Evolutionary conservation across 139 green algal species (phyloP), one percentile per base, ranked within the genome.

Genomic region (Closterium sp.): DNA sequence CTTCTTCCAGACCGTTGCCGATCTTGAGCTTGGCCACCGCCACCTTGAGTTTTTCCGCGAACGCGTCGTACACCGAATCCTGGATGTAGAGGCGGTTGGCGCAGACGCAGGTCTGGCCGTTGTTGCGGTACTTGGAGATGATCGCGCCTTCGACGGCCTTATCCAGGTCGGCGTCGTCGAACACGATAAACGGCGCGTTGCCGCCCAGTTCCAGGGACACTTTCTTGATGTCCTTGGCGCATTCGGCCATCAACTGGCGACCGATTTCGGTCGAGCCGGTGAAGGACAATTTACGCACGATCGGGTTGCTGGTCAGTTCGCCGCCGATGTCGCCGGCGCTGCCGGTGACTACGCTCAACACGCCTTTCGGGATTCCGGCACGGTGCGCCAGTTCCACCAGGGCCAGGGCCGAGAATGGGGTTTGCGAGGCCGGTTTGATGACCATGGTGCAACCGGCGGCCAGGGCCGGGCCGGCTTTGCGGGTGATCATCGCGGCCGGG

Each of bases 181-280:
- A 99, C 34, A 99, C 96, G 85, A 99, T 96, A 87, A 98, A 96
- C 4, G 98, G 98, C 28, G 98, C 97, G 90, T 99, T 99, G 84
- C 98, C 98, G 3, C 98, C 98, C 69, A 99, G 96, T 95, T 99
- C 97, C 89, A 99, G 93, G 4, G 95, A 97, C 12, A 95, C 94
- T 4, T 96, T 96, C 95, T 99, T 99, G 7, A 99, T 95, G n/a
- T 94, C 97, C 66, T 88, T 66, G 0, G 96, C 96, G 6, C 96
- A 95, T 10, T 93, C 93, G 32, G 93, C 94, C 85, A 96, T 95
- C 35, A 99, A 94, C 87, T 94, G 90, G 92, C 98, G 98, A 35
- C 98, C 98, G 55, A 99, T 97, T 4, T 91, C 93, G 0, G 97
- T 99, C 84, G 95, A 97, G 31, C 98, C 98, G 0, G 98, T 99